phyloP scores from a whole-genome alignment of 495 filamentous ascomycete species.

The Penicillium longicatenatum region DNA sequence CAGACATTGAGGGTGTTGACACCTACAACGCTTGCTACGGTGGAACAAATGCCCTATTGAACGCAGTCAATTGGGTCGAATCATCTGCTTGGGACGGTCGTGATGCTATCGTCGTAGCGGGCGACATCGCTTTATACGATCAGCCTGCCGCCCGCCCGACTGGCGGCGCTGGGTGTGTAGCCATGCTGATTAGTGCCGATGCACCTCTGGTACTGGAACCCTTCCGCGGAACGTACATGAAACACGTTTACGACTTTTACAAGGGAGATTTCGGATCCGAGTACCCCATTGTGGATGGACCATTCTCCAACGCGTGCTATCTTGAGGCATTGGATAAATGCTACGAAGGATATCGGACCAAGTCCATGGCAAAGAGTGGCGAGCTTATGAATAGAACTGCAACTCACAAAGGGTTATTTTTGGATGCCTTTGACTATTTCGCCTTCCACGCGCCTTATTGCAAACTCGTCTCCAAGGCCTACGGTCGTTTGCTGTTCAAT shows the following conservation, averaged over 20 bases:
- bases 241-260: constrained; percentile 97
- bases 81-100: constrained; percentile 97
- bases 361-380: not conserved
- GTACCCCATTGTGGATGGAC: constrained; percentile 94
- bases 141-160: constrained; percentile 93
- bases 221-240: constrained; percentile 85
- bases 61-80: constrained; percentile 94
- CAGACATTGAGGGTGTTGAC: constrained; percentile 93
- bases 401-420: not conserved
- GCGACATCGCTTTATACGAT: constrained; percentile 96
- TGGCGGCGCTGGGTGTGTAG: constrained; percentile 91
- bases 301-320: constrained; percentile 93
- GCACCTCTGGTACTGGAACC: constrained; percentile 88
- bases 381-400: not conserved
- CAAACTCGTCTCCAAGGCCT: constrained; percentile 95
- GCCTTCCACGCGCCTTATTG: constrained; percentile 95
- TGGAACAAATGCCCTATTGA: constrained; percentile 95
- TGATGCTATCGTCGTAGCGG: constrained; percentile 87
- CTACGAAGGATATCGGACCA: constrained; percentile 84
- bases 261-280: constrained; percentile 97
- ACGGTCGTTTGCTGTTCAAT: constrained; percentile 92
- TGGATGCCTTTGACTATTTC: constrained; percentile 94
- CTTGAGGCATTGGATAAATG: constrained; percentile 91
- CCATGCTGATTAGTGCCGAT: constrained; percentile 88
- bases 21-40: constrained; percentile 99